These are phyloP conservation scores for Aspergillus thermomutatus DNA, from an alignment of 2,329 filamentous ascomycete genomes.

Conservation along the genomic window DNA sequence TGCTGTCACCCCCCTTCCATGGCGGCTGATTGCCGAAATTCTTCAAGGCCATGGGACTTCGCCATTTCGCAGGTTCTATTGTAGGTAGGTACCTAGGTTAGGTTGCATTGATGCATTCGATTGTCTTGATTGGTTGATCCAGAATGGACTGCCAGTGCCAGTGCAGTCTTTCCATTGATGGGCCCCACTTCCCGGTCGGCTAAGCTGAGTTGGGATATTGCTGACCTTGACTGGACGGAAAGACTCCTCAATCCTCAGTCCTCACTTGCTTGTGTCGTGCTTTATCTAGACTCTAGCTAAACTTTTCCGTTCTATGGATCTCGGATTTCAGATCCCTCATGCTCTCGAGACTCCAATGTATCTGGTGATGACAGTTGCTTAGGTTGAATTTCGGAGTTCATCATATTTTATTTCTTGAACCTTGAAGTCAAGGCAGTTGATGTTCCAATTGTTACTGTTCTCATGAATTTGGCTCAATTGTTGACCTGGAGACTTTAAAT, in stretches of 20 bases:
- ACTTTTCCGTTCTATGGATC: background rate
- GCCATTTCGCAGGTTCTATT: too few species aligned
- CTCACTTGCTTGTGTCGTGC: too few species aligned
- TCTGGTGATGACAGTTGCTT: background rate
- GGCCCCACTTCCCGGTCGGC: slow-evolving; percentile 17
- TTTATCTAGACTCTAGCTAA: too few species aligned
- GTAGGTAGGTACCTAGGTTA: too few species aligned
- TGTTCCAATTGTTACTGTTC: background rate
- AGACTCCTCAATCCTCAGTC: too few species aligned
- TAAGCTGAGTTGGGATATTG: slow-evolving; percentile 4
- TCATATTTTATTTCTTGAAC: too few species aligned
- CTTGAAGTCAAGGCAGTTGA: background rate
- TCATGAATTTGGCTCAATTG: background rate
- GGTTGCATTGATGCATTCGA: too few species aligned
- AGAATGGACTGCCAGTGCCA: slow-evolving; percentile 9
- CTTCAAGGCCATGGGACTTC: slow-evolving; percentile 10
- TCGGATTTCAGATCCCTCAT: background rate
- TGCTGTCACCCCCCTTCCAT: slow-evolving; percentile 5
- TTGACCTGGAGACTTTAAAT: background rate
- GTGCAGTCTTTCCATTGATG: slow-evolving; percentile 9
- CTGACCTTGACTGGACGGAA: background rate
- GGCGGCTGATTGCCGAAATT: slow-evolving; percentile 1
- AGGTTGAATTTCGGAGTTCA: background rate
- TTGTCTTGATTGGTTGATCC: slow-evolving; percentile 6
- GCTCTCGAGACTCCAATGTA: too few species aligned